Percentiles rank a stretch among this genome's conserved stretches.
These are phyloP conservation scores for Trichoderma sp. DNA, from an alignment of 2,329 filamentous ascomycete genomes.

Conservation along the genomic window DNA sequence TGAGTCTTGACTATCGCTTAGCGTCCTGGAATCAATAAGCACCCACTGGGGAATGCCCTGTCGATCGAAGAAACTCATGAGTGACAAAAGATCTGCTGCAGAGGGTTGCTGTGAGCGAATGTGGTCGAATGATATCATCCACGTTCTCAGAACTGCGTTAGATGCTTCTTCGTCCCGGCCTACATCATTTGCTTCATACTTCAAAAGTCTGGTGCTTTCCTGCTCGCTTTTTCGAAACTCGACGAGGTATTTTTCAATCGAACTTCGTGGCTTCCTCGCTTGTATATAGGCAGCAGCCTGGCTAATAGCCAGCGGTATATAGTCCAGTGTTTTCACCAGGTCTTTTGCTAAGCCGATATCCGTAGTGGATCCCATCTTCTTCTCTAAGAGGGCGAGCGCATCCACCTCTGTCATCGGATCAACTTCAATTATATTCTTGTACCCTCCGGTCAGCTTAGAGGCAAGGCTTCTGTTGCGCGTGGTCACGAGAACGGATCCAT, in stretches of 20 bases:
- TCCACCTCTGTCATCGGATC: neutral
- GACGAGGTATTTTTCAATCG: neutral
- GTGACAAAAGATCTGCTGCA: slow-evolving; percentile 45
- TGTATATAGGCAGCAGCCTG: slow-evolving; percentile 3
- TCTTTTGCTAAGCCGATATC: neutral
- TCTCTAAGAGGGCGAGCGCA: neutral
- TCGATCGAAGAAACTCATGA: slow-evolving; percentile 50
- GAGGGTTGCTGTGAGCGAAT: slow-evolving; percentile 35
- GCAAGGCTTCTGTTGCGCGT: slow-evolving; percentile 22
- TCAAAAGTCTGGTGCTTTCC: neutral
- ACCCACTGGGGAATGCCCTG: slow-evolving; percentile 39
- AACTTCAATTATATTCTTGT: neutral
- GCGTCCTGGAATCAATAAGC: accelerated
- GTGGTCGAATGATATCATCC: slow-evolving; percentile 29
- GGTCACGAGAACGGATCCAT: slow-evolving; percentile 36
- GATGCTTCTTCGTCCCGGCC: neutral
- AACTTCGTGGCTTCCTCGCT: neutral
- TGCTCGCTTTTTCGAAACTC: slow-evolving; percentile 16
- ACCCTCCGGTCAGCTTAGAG: neutral
- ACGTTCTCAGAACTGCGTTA: slow-evolving; percentile 1
- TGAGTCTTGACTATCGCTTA: too few species aligned
- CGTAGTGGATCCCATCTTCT: neutral
- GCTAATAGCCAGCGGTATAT: neutral
- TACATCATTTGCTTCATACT: neutral
- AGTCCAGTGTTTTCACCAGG: neutral